A percentile compares a stretch with the other conserved stretches of the same genome.
phyloP scores from a whole-genome alignment of 2,329 filamentous ascomycete genomes.

The Aspergillus neotritici region DNA sequence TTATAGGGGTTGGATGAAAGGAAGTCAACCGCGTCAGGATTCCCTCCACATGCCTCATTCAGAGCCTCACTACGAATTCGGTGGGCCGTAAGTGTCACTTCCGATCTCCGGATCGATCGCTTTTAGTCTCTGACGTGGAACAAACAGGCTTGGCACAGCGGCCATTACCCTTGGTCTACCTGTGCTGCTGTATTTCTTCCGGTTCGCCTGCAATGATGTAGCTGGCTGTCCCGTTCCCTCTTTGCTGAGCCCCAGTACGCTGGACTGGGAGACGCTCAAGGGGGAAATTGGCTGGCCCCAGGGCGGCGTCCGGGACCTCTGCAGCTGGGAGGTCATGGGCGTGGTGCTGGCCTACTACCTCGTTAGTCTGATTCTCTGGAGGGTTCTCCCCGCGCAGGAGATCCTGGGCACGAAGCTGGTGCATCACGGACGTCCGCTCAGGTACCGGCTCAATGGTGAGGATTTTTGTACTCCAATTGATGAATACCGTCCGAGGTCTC shows the following conservation, averaged over 20 bases:
- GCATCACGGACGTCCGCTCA: slow-evolving; percentile 60
- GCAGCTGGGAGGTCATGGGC: slow-evolving; percentile 48
- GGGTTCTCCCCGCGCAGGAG: slow-evolving; percentile 66
- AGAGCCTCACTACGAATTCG: too few relatives aligned
- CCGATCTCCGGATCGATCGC: too few relatives aligned
- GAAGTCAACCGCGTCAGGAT: too few relatives aligned
- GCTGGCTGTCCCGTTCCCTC: slow-evolving; percentile 81
- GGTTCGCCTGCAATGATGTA: slow-evolving; percentile 83
- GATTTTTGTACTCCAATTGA: slow-evolving; percentile 11
- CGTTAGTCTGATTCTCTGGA: slow-evolving; percentile 65
- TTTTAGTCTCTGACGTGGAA: neutral
- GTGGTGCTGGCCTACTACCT: slow-evolving; percentile 70
- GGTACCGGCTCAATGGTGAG: slow-evolving; percentile 70
- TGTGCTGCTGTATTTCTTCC: slow-evolving; percentile 66
- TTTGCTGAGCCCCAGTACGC: slow-evolving; percentile 61
- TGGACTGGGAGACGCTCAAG: slow-evolving; percentile 66
- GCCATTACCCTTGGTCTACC: slow-evolving; percentile 73
- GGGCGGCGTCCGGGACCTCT: slow-evolving; percentile 60
- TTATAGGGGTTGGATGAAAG: too few relatives aligned
- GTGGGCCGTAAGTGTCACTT: too few relatives aligned
- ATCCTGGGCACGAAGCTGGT: slow-evolving; percentile 62
- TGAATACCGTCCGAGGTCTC: slow-evolving; percentile 1
- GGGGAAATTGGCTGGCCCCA: slow-evolving; percentile 70
- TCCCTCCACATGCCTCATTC: too few relatives aligned
- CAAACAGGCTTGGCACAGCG: slow-evolving; percentile 65